Percentiles rank a stretch among this genome's conserved stretches.
phyloP scores from a whole-genome alignment of 192 early-diverging fungal genomes.

The Backusella mclennaniae region DNA sequence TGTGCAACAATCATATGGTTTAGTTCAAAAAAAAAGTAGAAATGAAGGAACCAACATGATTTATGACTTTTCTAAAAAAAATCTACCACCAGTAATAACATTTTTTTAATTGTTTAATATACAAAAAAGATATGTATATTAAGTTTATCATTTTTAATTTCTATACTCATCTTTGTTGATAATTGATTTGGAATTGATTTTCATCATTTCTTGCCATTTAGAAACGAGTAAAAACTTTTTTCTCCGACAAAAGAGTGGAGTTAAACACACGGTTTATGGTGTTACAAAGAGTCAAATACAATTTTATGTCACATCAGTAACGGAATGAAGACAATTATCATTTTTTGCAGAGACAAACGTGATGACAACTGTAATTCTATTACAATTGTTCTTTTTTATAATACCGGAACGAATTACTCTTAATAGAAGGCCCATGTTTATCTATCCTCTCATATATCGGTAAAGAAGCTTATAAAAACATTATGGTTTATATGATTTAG shows the following conservation, averaged over 20 bases:
- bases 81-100: no score
- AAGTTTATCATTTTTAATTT: no score
- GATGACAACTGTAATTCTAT: no score
- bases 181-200: background rate
- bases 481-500: background rate
- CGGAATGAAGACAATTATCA: background rate
- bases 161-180: background rate
- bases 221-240: background rate
- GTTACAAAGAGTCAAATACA: background rate
- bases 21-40: background rate
- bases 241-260: background rate
- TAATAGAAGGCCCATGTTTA: no score
- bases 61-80: background rate
- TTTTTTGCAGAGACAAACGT: no score
- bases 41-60: background rate
- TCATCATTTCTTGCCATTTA: background rate
- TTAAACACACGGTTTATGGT: background rate
- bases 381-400: background rate
- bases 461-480: background rate
- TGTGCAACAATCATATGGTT: background rate
- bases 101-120: no score
- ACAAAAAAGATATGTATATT: no score
- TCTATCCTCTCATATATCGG: no score
- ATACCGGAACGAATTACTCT: no score
- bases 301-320: background rate